Evolutionary conservation across 192 early-diverging fungal species (phyloP).

Genomic region (Podila epigama): DNA sequence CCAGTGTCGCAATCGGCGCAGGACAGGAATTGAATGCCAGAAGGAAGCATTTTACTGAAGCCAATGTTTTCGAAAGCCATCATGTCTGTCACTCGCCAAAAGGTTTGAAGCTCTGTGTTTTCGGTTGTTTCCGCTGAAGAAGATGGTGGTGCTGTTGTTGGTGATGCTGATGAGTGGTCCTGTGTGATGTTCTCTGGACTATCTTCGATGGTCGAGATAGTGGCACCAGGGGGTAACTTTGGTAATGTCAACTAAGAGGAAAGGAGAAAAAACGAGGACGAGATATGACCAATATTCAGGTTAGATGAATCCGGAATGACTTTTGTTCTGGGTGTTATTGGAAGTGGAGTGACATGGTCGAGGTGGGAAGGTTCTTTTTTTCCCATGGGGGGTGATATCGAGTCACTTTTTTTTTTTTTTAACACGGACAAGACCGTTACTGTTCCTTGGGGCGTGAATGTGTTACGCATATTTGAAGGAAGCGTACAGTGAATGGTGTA

Average conservation of each 20-base stretch:
- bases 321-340: not conserved
- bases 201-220: slow-evolving; percentile 27
- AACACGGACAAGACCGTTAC: too few relatives aligned
- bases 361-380: too few relatives aligned
- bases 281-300: too few relatives aligned
- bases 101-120: slow-evolving; percentile 53
- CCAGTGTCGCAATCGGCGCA: slow-evolving; percentile 81
- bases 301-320: not conserved
- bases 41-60: slow-evolving; percentile 64
- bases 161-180: not conserved
- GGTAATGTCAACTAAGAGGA: slow-evolving; percentile 15
- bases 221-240: slow-evolving; percentile 23
- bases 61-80: slow-evolving; percentile 84
- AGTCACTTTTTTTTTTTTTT: too few relatives aligned
- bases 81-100: slow-evolving; percentile 68
- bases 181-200: not conserved
- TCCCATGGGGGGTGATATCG: too few relatives aligned
- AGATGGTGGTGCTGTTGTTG: not conserved
- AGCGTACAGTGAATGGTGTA: too few relatives aligned
- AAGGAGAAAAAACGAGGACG: too few relatives aligned
- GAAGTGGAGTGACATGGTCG: not conserved
- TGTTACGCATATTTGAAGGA: too few relatives aligned
- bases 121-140: too few relatives aligned
- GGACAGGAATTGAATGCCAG: slow-evolving; percentile 68
- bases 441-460: too few relatives aligned